Evolutionary conservation across 257 asterid species (phyloP), one percentile per base, ranked within the genome.

Genomic region (Scutellaria galericulata): DNA sequence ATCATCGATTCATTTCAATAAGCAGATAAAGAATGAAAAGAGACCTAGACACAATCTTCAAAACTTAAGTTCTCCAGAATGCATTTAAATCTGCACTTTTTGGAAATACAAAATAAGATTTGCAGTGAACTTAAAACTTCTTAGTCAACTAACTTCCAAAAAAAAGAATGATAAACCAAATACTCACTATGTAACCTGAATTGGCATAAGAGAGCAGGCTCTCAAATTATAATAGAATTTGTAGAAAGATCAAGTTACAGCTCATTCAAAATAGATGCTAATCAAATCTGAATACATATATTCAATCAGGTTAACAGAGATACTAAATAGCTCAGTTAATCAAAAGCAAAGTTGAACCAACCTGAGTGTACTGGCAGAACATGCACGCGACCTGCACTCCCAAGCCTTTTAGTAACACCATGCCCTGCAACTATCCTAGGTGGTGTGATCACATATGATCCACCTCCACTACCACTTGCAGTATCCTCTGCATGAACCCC

Each of bases 331-430:
- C 15, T 24, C 52, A 52, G 35, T 8, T 14, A 54, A 64, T 56
- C 35, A 51, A 48, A 18, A 48, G 37, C 51, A 27, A 78, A 71
- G n/a, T 42, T 8, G 63, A 63, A 67, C 40, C 56, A 54, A 94
- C 99, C 99, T 88, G 99, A 88, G 76, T 94, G 98, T 62, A 83
- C 86, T 46, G 99, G 98, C 65, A 94, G 81, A 57, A 88, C 89
- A 81, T 87, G 99, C 37, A 88, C 81, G 64, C 97, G 90, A 40
- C 81, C 89, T 20, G 97, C 95, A 77, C 86, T 87, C 39, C 98
- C 97, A 66, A 91, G 81, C 83, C 81, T 76, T 84, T 88, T 94
- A 64, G 82, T 47, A 9, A 92, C 85, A 41, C 99, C 99, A n/a
- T 72, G 67, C 11, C 98, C 99, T 13, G 93, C 85, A 80, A 75